Evolutionary conservation across 306 rosid genomes (phyloP), one percentile per base, ranked within the genome.

Genomic region (Prunus campanulata): DNA sequence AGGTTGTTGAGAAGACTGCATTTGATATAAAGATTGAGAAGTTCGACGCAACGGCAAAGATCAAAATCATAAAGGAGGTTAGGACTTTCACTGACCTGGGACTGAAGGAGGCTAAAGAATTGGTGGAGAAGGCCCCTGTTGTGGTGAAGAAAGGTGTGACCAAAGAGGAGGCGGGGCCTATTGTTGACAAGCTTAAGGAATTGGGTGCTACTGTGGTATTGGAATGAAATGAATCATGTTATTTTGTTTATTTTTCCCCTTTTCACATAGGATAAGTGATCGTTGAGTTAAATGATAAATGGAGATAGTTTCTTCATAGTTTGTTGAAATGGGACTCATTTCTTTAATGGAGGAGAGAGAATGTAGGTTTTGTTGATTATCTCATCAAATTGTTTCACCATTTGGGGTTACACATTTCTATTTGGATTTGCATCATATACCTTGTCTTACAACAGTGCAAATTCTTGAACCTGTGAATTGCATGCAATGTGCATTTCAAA

Each of bases 11-110:
- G 85, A 86, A 86, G 78, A 70, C 69, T 3, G 79, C 82, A 11
- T 86, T 80, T 71, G 89, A 86, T 69, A 72, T 86, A 9, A 86
- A 80, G 83, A 80, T 86, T 32, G 89, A 86, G 83, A 82, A 82
- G 59, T 86, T 82, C 27, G 89, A 86, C 6, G 71, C 81, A 48
- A 81, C 79, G 50, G 85, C 86, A 64, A 86, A 80, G 83, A 86
- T 86, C 78, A 86, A 82, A 79, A 83, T 86, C 74, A 86, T 86
- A 10, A 86, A 86, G 64, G 89, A 86, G 74, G 89, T 86, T 9
- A 83, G 83, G 69, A 55, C 85, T 20, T 86, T 86, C 70, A 86
- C 85, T 18, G 79, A 77, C 30, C 57, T 83, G 78, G 89, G 85
- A 35, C 70, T 83, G 51, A 86, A 86, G 67, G 86, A 86, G 66